Percentiles rank a stretch among this genome's conserved stretches.
These are phyloP conservation scores for Alternaria solani DNA, from an alignment of 2,329 filamentous ascomycete species.

Conservation along the genomic window DNA sequence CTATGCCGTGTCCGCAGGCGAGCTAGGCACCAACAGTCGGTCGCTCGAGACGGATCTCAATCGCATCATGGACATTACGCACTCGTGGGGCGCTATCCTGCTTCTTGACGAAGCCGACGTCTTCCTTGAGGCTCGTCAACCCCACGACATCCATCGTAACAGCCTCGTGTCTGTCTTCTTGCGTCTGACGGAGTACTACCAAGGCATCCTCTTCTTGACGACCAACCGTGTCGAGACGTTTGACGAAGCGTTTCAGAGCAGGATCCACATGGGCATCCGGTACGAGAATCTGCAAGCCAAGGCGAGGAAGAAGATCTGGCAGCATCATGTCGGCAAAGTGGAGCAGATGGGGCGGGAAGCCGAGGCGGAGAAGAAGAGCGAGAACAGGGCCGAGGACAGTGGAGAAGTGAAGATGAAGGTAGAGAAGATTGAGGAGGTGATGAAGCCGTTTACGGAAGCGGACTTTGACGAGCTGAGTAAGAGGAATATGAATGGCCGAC, in stretches of 20 bases:
- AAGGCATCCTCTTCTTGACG: slow-evolving; percentile 88
- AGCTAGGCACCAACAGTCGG: slow-evolving; percentile 77
- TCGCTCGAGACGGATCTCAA: slow-evolving; percentile 79
- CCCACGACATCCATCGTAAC: slow-evolving; percentile 85
- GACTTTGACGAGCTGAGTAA: slow-evolving; percentile 73
- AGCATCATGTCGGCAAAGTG: slow-evolving; percentile 81
- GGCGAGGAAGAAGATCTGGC: slow-evolving; percentile 82
- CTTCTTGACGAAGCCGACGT: slow-evolving; percentile 77
- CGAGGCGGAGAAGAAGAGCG: slow-evolving; percentile 63
- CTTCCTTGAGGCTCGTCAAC: slow-evolving; percentile 77
- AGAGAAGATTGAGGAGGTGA: slow-evolving; percentile 3
- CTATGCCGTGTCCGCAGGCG: slow-evolving; percentile 83
- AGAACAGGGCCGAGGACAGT: neutral
- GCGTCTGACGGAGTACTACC: slow-evolving; percentile 87
- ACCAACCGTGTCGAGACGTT: slow-evolving; percentile 90
- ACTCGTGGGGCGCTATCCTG: slow-evolving; percentile 84
- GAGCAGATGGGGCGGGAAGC: slow-evolving; percentile 57
- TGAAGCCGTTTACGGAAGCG: slow-evolving; percentile 67
- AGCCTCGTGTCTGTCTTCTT: slow-evolving; percentile 88
- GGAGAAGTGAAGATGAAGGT: neutral
- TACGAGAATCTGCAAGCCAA: slow-evolving; percentile 78
- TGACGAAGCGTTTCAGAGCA: slow-evolving; percentile 83
- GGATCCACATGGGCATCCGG: slow-evolving; percentile 84
- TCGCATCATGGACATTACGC: slow-evolving; percentile 84
- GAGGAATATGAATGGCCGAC: slow-evolving; percentile 73